A percentile compares a stretch with the other conserved stretches of the same genome.
Evolutionary conservation across 73 alveolate species (phyloP).

Genomic region (Tetrahymena borealis): DNA sequence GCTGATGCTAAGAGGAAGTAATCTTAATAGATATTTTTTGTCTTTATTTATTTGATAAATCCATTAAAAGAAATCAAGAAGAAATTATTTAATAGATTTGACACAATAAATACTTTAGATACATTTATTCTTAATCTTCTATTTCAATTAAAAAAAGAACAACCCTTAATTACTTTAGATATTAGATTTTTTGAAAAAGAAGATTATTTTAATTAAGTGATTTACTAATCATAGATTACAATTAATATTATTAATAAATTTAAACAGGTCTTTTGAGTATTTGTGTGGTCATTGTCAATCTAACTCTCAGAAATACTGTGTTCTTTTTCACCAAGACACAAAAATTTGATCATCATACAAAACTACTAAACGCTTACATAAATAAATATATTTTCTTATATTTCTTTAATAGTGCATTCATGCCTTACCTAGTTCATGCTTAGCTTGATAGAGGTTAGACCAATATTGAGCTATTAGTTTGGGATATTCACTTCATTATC

Average conservation of each 20-base stretch:
- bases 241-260: not conserved
- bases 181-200: no score
- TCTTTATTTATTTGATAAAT: no score
- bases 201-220: no score
- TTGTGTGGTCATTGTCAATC: not conserved
- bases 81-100: not conserved
- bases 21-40: not conserved
- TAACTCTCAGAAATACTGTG: not conserved
- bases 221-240: not conserved
- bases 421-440: not conserved
- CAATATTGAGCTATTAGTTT: not conserved
- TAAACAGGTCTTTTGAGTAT: not conserved
- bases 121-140: no score
- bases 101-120: no score
- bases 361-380: not conserved
- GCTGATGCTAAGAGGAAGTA: not conserved
- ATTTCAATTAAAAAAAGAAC: no score
- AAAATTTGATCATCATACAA: not conserved
- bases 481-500: not conserved
- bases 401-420: not conserved
- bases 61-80: not conserved
- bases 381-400: not conserved
- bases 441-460: not conserved
- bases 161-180: no score
- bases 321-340: not conserved